Percentiles rank a stretch among this genome's conserved stretches.
Conservation (phyloP, 225 moss, liverwort and hornwort species). For the Pseudoscleropodium purum region DNA sequence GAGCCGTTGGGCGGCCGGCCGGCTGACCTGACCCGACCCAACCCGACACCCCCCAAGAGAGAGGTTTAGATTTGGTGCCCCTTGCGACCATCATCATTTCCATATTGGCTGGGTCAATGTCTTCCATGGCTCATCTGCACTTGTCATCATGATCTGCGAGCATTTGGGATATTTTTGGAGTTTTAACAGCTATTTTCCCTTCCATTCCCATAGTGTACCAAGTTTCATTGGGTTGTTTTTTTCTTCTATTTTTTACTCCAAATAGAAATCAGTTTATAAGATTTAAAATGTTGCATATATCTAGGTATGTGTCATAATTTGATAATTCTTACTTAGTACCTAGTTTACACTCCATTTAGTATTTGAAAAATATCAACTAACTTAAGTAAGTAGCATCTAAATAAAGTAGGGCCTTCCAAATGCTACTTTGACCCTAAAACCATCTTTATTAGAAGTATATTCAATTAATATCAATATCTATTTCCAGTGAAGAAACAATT, state of each 20-base stretch:
- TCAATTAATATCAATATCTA: neutral
- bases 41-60: neutral
- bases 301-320: too few species aligned
- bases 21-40: too few species aligned
- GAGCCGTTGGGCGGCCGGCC: neutral
- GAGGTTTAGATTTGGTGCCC: neutral
- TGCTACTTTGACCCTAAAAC: accelerated
- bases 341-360: neutral
- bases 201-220: too few species aligned
- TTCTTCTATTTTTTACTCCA: too few species aligned
- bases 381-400: too few species aligned
- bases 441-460: neutral
- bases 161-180: neutral
- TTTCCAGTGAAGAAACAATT: neutral
- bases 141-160: neutral
- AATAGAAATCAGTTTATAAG: too few species aligned
- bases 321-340: neutral
- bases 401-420: too few species aligned
- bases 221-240: too few species aligned
- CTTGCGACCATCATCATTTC: neutral
- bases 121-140: neutral
- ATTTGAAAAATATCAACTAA: neutral
- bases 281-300: neutral
- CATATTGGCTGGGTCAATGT: neutral
- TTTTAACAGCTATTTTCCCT: neutral